Evolutionary conservation across 768 basidiomycete genomes (phyloP), one percentile per base, ranked within the genome.

Genomic region (Boletus tylopilopsis): DNA sequence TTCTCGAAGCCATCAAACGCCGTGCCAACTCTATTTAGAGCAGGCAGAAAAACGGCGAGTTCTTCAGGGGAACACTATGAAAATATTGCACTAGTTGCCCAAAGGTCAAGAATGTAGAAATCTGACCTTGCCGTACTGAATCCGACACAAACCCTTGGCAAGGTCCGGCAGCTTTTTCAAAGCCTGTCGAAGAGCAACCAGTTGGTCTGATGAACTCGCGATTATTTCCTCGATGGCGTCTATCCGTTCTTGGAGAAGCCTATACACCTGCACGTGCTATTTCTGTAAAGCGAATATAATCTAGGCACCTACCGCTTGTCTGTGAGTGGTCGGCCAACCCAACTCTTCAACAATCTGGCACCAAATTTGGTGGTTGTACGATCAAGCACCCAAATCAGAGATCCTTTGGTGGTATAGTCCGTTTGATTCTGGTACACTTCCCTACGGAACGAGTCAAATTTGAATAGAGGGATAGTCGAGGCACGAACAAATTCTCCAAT

Each of bases 401-500:
- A 88, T 5, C 94, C 94, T 49, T 70, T 77, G 18, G 77, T 72
- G 11, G 78, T 81, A 47, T 78, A 79, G 63, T 96, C 87, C 1
- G 90, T 92, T 61, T 89, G 86, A 58, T 97, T 98, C 29, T 83
- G 79, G 64, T 90, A 94, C n/a, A 99, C 82, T 67, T 98, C 94
- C 37, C 82, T 82, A 52, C 35, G 23, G 33, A 25, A 22, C 15
- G n/a, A 8, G 42, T 54, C 38, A 52, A 40, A 19, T 16, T 40
- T 24, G 21, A 39, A 12, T 27, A 21, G 23, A 47, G 7, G 21
- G n/a, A 24, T 53, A 23, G 33, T 21, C 6, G 19, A 42, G 32
- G 30, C 18, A 65, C 77, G 15, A 51, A 80, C 70, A 95, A 68
- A 63, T 96, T 97, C 12, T 78, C 77, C 11, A 98, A 69, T 0